Evolutionary conservation across 345 rosid species (phyloP).

Genomic region (Eucalyptus paniculata): DNA sequence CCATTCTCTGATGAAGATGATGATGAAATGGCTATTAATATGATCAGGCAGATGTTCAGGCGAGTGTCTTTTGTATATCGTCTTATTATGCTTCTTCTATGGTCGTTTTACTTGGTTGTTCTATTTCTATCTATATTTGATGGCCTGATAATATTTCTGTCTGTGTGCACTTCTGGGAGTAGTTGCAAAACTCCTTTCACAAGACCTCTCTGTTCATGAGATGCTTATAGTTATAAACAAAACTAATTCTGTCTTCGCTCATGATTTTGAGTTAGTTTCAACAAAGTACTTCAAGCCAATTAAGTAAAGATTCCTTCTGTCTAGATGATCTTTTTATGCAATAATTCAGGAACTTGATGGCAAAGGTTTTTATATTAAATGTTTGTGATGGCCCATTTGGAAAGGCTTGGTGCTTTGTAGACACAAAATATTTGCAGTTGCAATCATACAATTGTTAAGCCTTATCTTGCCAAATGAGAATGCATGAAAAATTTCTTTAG

Average conservation of each 20-base stretch:
- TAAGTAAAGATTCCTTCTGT: background rate
- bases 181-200: background rate
- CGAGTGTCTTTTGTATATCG: background rate
- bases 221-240: background rate
- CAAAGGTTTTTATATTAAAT: background rate
- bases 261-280: background rate
- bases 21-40: slow-evolving; percentile 24
- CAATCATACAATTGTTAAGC: background rate
- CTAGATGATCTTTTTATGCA: background rate
- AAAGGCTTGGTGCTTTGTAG: background rate
- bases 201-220: background rate
- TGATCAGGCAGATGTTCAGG: slow-evolving; percentile 57
- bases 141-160: background rate
- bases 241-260: background rate
- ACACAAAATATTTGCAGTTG: background rate
- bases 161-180: background rate
- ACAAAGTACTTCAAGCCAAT: background rate
- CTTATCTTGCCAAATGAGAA: background rate
- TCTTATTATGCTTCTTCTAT: background rate
- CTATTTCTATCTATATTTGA: background rate
- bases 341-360: background rate
- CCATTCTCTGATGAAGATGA: slow-evolving; percentile 21
- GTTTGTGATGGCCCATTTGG: background rate
- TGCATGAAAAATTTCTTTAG: background rate
- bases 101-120: background rate